Base-by-base conservation (phyloP, 176 grass and related monocot species). In the Rhynchospora pubera region DNA sequence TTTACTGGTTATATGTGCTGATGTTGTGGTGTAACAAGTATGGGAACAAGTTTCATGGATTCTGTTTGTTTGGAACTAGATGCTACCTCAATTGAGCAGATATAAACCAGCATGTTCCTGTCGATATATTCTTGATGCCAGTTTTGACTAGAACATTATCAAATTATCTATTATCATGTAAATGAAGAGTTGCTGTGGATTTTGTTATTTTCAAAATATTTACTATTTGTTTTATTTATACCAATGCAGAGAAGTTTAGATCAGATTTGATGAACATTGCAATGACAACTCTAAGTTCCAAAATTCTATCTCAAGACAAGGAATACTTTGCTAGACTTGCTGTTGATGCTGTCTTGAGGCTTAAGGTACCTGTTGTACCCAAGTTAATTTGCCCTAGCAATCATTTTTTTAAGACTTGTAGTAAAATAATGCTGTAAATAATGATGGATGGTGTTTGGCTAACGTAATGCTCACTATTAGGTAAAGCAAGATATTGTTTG, bases 261-360 rank as follows among this genome's bases (percentile, higher is more conserved):
- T 79, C 87, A 7, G 95, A 98, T 91, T 89, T 98, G 42, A 93
- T 94, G 90, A 98, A 98, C n/a, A 98, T 94, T 43, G 95, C 95
- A 11, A 98, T 91, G 95, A 93, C 95, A 67, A 98, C 95, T 16
- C 84, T 98, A 74, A 93, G 95, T 78, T 98, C 95, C 45, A 98
- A 98, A 89, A 98, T 98, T 57, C 95, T 98, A 76, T 97, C 90
- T 8, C 92, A 94, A 83, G 94, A 97, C 66, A 97, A 97, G 80
- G 94, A 97, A 68, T 94, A 97, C 75, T 97, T 97, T 88, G 94
- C 94, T 85, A 91, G 88, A 55, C 90, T 97, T 88, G 94, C 94
- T 26, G 94, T 97, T 44, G 92, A 97, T 88, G 94, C 94, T 85
- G 94, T 97, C 30, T 51, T 97, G 83, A 97, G 94, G 78, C 94